These are phyloP conservation scores for Glonium stellatum DNA, from an alignment of 495 filamentous ascomycete genomes.

Conservation along the genomic window DNA sequence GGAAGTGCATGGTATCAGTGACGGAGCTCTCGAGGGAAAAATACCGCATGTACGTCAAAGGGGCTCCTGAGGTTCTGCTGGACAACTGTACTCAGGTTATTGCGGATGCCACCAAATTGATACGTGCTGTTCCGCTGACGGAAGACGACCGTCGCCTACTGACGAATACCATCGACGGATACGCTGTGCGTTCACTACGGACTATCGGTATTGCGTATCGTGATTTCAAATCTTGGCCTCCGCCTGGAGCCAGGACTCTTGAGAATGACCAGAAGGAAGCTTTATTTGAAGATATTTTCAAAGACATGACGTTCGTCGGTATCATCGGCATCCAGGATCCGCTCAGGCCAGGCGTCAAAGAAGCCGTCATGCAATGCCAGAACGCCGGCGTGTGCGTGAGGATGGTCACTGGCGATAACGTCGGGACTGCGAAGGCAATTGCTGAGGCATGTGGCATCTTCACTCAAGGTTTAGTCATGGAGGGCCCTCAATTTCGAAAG, in stretches of 20 bases:
- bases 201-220: conserved; percentile 83
- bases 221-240: conserved; percentile 87
- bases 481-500: conserved; percentile 72
- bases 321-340: conserved; percentile 64
- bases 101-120: conserved; percentile 56
- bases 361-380: conserved; percentile 69
- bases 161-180: conserved; percentile 61
- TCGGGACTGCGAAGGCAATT: conserved; percentile 78
- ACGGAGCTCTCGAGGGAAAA: conserved; percentile 48
- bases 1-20: conserved; percentile 64
- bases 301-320: conserved; percentile 57
- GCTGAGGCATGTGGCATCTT: conserved; percentile 78
- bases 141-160: conserved; percentile 44
- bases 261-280: conserved; percentile 66
- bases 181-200: conserved; percentile 74
- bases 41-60: conserved; percentile 61
- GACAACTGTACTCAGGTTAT: conserved; percentile 58
- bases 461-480: conserved; percentile 67
- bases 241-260: conserved; percentile 53
- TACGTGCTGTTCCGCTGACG: conserved; percentile 32
- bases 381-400: conserved; percentile 75
- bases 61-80: conserved; percentile 64
- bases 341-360: conserved; percentile 58
- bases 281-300: conserved; percentile 72
- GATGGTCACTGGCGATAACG: conserved; percentile 90